Evolutionary conservation across 768 basidiomycete species (phyloP), one percentile per base, ranked within the genome.

Genomic region (Cystobasidium tubakii): DNA sequence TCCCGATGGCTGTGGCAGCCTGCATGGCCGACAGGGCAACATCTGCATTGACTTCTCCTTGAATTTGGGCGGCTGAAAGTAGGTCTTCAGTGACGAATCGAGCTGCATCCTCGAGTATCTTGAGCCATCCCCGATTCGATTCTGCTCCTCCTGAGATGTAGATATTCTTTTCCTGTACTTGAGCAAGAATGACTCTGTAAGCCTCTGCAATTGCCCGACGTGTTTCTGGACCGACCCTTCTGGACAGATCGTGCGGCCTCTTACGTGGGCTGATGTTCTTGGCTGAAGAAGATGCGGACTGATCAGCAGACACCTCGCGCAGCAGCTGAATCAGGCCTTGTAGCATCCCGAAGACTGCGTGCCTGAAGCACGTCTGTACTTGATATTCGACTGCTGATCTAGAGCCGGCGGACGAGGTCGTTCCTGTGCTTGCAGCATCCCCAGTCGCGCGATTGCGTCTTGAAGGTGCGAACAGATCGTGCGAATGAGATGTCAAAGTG

Each of bases 331-430:
- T 29, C 27, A 53, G 21, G 13, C 25, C n/a, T 34, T 42, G 50
- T 29, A 71, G n/a, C 46, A 71, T 54, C 2, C 69, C 69, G 33
- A 71, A 71, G 10, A 44, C 43, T 15, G 69, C 55, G 36, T 57
- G 6, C 15, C 69, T 10, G 55, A 42, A 60, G 27, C 36, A 36
- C 9, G 34, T 55, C 39, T 71, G 69, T 31, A 62, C 43, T 27
- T 71, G 69, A 29, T 53, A 55, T 21, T 71, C 69, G 4, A 55
- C 55, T 12, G 69, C 69, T 53, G 69, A 71, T 36, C 69, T 53
- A 1, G 53, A 57, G 6, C 7, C n/a, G 12, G 69, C 54, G 34
- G 69, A 10, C 29, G 63, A 65, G 23, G 57, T 6, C 4, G 57
- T 23, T 4, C 12, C 57, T 15, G 12, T 34, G 23, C 57, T 60